Base-by-base conservation (phyloP, 73 alveolate species). In the Paramecium biaurelia region DNA sequence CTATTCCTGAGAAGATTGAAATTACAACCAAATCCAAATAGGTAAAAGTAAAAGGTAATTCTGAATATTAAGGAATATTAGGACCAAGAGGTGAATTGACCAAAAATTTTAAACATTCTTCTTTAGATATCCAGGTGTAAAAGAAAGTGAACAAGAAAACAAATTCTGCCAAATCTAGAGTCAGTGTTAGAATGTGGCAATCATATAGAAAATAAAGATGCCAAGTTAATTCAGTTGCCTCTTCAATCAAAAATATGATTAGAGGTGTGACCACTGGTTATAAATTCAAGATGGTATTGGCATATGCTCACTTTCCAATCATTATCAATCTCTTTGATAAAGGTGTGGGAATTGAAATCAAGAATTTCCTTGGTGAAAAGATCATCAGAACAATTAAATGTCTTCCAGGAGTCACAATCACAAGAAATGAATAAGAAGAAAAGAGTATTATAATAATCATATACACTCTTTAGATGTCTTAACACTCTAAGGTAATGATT, bases 231-330 rank as follows among this genome's bases (percentile, higher is more conserved):
- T 11, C 90, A 24, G 72, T 88, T 88, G 89, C 85, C 49, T 88
- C 93, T 21, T 79, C 74, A 42, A 89, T 96, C 86, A 90, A 82
- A 86, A 96, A 96, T 94, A 93, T 96, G 95, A 86, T 92, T 90
- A 72, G 92, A 85, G 98, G 98, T 24, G 97, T 92, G 38, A 85
- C 92, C 85, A 85, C 93, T 86, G 95, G 98, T 84, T 97, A 93
- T 95, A 95, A 95, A 90, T 97, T 96, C 96, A 96, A 95, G 96
- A 96, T 97, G 99, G 96, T 98, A 79, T 94, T 96, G 57, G 99
- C 97, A 59, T 94, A 94, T 58, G 99, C 99, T 76, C 99, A 97
- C 93, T 97, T 97, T 97, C 99, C 99, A 88, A 97, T 97, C 97
- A 95, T 96, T 92, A 96, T 92, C 67, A 92, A 93, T 95, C 92